Conservation (phyloP, 1,284 basidiomycete species). For the Cryptococcus deneoformans region DNA sequence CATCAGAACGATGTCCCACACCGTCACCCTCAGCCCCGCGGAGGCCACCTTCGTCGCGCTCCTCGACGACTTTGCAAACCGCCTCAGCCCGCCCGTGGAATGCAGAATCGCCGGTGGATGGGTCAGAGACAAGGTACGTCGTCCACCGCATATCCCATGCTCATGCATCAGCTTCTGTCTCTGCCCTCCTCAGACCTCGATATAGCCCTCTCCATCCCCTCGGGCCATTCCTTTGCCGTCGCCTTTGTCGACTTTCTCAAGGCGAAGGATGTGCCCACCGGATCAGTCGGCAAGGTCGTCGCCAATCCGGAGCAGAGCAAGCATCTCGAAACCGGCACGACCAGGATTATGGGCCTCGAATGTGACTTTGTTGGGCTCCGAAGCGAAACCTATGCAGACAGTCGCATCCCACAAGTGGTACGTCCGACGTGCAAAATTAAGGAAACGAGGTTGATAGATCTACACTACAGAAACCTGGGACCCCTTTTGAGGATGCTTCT, state of each 20-base stretch:
- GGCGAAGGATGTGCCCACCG: conserved; percentile 57
- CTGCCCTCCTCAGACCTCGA: conserved; percentile 89
- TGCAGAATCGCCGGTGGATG: conserved; percentile 93
- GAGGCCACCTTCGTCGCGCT: conserved; percentile 40
- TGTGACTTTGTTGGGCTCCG: conserved; percentile 95
- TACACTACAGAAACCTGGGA: conserved; percentile 72
- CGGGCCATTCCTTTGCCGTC: conserved; percentile 86
- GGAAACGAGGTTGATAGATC: not conserved
- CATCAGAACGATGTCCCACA: conserved; percentile 6
- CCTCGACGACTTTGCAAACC: conserved; percentile 41
- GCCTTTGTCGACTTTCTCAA: conserved; percentile 68
- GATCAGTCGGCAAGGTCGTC: conserved; percentile 72
- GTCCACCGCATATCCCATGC: not conserved
- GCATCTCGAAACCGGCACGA: conserved; percentile 95
- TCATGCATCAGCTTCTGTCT: conserved; percentile 66
- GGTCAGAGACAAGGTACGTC: conserved; percentile 90
- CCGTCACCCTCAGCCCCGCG: conserved; percentile 23
- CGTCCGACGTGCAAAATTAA: conserved; percentile 38
- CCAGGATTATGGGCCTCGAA: conserved; percentile 75
- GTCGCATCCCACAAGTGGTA: conserved; percentile 87
- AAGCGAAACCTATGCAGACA: conserved; percentile 86
- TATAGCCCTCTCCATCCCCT: conserved; percentile 83
- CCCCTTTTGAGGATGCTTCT: conserved; percentile 86
- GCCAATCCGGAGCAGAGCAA: conserved; percentile 98
- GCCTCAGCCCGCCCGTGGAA: conserved; percentile 51